phyloP scores from a whole-genome alignment of 805 yeast species.

The Kazachstania kunashirensis region DNA sequence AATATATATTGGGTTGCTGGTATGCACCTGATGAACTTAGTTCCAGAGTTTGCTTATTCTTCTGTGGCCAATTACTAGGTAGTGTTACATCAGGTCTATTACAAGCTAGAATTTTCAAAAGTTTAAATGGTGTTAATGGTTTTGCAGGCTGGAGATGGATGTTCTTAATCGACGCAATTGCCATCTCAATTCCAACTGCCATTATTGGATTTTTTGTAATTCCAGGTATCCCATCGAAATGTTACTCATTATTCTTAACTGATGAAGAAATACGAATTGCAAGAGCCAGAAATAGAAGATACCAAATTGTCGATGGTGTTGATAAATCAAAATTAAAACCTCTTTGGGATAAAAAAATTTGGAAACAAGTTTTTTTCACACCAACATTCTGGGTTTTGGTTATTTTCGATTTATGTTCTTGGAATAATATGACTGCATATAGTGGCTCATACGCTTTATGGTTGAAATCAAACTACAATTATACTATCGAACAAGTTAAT shows the following conservation, averaged over 20 bases:
- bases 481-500: slow-evolving; percentile 37
- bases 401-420: slow-evolving; percentile 47
- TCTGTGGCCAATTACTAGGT: slow-evolving; percentile 42
- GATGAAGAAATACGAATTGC: slow-evolving; percentile 53
- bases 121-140: slow-evolving; percentile 37
- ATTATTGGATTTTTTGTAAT: slow-evolving; percentile 38
- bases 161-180: slow-evolving; percentile 53
- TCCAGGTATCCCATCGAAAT: slow-evolving; percentile 53
- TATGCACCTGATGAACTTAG: slow-evolving; percentile 49
- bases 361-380: slow-evolving; percentile 43
- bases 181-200: slow-evolving; percentile 40
- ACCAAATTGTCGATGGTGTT: slow-evolving; percentile 26
- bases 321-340: slow-evolving; percentile 21
- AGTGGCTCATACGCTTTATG: slow-evolving; percentile 53
- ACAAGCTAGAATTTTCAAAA: slow-evolving; percentile 35
- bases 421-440: slow-evolving; percentile 51
- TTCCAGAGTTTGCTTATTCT: slow-evolving; percentile 54
- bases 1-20: slow-evolving; percentile 52
- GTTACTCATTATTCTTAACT: slow-evolving; percentile 45
- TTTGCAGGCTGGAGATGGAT: slow-evolving; percentile 60
- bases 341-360: slow-evolving; percentile 34
- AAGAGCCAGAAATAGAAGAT: slow-evolving; percentile 34
- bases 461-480: slow-evolving; percentile 43
- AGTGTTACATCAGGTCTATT: slow-evolving; percentile 48
- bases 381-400: slow-evolving; percentile 51